Evolutionary conservation across 2,329 filamentous ascomycete species (phyloP).

Genomic region (Tolypocladium tundrense): DNA sequence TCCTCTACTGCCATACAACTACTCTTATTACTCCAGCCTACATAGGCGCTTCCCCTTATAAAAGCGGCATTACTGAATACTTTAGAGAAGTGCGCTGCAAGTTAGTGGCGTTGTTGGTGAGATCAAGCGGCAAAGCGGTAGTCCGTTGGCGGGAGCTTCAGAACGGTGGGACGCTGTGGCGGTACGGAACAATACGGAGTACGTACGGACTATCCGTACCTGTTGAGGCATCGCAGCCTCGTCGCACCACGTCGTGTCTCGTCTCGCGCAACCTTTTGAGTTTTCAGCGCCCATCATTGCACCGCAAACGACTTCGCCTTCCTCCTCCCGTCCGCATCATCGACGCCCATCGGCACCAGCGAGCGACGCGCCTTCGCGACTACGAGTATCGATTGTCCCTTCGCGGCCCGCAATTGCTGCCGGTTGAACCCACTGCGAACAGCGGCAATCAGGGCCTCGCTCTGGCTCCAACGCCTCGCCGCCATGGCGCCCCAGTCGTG

Average conservation of each 20-base stretch:
- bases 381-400: not conserved
- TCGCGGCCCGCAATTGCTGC: not conserved
- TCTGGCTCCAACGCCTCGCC: conserved; percentile 1
- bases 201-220: not conserved
- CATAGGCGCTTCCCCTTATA: no score
- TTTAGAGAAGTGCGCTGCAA: not conserved
- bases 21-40: no score
- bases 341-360: not conserved
- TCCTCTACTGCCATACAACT: not conserved
- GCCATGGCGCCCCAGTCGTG: conserved; percentile 18
- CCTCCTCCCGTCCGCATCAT: not conserved
- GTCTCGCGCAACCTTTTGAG: not conserved
- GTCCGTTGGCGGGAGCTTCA: not conserved
- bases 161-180: not conserved
- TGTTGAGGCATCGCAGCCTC: conserved; percentile 6
- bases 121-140: no score
- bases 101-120: no score
- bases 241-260: conserved; percentile 2
- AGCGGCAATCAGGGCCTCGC: not conserved
- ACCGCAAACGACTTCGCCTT: not conserved
- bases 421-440: not conserved
- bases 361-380: not conserved
- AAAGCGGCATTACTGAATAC: not conserved
- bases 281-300: not conserved
- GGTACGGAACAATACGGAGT: not conserved